These are phyloP conservation scores for Logfia minima DNA, from an alignment of 129 eudicot species.

Conservation along the genomic window DNA sequence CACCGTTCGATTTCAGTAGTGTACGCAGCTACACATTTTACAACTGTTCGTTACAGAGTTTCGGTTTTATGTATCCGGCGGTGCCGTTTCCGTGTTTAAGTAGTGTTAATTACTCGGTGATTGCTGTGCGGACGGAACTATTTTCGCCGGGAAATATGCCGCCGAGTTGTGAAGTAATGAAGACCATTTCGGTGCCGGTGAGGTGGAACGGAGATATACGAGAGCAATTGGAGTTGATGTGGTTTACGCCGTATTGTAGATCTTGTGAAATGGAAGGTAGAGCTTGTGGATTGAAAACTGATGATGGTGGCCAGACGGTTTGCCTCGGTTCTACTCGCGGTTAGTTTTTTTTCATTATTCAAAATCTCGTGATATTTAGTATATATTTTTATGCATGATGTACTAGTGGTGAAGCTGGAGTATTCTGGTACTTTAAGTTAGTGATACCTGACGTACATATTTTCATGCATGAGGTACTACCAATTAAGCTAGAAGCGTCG, in stretches of 20 bases:
- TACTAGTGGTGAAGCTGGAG: not conserved
- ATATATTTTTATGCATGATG: not conserved
- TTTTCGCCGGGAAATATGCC: slow-evolving; percentile 20
- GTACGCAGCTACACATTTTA: slow-evolving; percentile 33
- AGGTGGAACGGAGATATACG: slow-evolving; percentile 22
- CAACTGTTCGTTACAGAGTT: slow-evolving; percentile 44
- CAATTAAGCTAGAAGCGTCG: too few relatives aligned
- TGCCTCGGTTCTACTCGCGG: slow-evolving; percentile 32
- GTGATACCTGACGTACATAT: not conserved
- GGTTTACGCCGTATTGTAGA: slow-evolving; percentile 59
- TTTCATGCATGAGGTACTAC: too few relatives aligned
- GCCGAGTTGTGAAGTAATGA: slow-evolving; percentile 30
- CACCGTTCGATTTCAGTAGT: slow-evolving; percentile 29
- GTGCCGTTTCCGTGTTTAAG: slow-evolving; percentile 45
- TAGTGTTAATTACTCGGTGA: slow-evolving; percentile 33
- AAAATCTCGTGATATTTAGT: not conserved
- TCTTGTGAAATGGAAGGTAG: slow-evolving; percentile 47
- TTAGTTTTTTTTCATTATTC: not conserved
- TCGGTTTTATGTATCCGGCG: slow-evolving; percentile 15
- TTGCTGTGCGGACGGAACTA: slow-evolving; percentile 28
- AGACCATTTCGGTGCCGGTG: slow-evolving; percentile 33
- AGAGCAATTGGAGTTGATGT: slow-evolving; percentile 42
- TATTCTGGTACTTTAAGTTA: not conserved
- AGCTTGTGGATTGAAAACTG: slow-evolving; percentile 47
- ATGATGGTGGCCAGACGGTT: slow-evolving; percentile 15